These are phyloP conservation scores for Clavispora fructus DNA, from an alignment of 805 yeast genomes.

Conservation along the genomic window DNA sequence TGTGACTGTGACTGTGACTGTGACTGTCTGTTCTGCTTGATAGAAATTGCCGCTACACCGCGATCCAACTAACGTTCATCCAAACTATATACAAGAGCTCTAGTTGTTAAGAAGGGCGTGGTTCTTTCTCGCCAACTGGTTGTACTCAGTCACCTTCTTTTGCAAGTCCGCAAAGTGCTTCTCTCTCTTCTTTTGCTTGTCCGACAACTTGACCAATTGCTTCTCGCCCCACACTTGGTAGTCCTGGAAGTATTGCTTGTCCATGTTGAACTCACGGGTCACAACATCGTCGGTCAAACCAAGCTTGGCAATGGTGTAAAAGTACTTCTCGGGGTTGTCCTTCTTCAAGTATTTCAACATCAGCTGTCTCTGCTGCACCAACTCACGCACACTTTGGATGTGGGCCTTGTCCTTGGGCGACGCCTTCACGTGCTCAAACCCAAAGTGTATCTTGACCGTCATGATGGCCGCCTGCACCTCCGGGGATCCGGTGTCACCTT, in stretches of 20 bases:
- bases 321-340: conserved; percentile 76
- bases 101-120: conserved; percentile 16
- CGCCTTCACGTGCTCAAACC: conserved; percentile 64
- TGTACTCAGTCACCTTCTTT: conserved; percentile 36
- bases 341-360: conserved; percentile 76
- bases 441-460: conserved; percentile 73
- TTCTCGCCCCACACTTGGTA: conserved; percentile 75
- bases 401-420: conserved; percentile 70
- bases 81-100: neutral
- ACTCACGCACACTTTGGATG: conserved; percentile 66
- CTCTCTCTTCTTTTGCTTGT: conserved; percentile 28
- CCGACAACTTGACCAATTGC: conserved; percentile 47
- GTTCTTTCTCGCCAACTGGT: conserved; percentile 35
- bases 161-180: conserved; percentile 27
- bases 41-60: too few species aligned
- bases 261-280: conserved; percentile 75
- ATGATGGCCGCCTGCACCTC: conserved; percentile 94
- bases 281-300: conserved; percentile 82
- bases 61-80: neutral
- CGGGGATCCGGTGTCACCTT: conserved; percentile 91
- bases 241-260: conserved; percentile 71
- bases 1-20: too few species aligned
- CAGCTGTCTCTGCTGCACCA: conserved; percentile 86
- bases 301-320: conserved; percentile 77
- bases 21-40: too few species aligned